These are phyloP conservation scores for Paramecium sexaurelia DNA, from an alignment of 73 alveolate genomes.

Conservation along the genomic window DNA sequence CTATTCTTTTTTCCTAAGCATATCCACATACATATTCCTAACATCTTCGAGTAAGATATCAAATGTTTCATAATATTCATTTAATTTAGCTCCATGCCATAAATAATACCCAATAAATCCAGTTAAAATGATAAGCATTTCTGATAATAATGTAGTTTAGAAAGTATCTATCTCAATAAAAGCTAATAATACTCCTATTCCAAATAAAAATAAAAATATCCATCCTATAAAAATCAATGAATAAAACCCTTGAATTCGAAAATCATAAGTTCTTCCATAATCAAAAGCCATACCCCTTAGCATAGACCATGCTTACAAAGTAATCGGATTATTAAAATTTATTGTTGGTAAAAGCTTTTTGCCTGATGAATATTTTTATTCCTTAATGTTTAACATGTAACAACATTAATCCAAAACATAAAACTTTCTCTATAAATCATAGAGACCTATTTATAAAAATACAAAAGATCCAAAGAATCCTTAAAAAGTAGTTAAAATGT, in stretches of 20 bases:
- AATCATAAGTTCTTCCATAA: conserved; percentile 44
- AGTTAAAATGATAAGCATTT: neutral
- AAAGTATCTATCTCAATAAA: neutral
- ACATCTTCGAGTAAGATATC: conserved; percentile 42
- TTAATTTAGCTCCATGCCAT: conserved; percentile 11
- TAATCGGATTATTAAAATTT: conserved; percentile 24
- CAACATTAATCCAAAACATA: conserved; percentile 34
- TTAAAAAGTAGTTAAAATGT: neutral
- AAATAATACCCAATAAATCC: neutral
- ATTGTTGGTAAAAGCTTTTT: conserved; percentile 32
- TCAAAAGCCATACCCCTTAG: conserved; percentile 16
- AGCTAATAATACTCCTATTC: neutral
- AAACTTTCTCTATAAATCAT: conserved; percentile 36
- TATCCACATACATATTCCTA: conserved; percentile 24
- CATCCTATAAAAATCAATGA: conserved; percentile 23
- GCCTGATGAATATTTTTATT: neutral
- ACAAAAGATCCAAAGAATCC: conserved; percentile 46
- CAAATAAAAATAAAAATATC: neutral
- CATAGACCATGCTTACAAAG: conserved; percentile 52
- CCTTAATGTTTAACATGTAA: neutral
- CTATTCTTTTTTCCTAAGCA: neutral
- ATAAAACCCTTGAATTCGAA: conserved; percentile 53
- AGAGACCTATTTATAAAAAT: conserved; percentile 3
- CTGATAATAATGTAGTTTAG: neutral
- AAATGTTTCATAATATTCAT: conserved; percentile 34